Conservation (phyloP, 108 stramenopile species). For the Nitzschia sp. region DNA sequence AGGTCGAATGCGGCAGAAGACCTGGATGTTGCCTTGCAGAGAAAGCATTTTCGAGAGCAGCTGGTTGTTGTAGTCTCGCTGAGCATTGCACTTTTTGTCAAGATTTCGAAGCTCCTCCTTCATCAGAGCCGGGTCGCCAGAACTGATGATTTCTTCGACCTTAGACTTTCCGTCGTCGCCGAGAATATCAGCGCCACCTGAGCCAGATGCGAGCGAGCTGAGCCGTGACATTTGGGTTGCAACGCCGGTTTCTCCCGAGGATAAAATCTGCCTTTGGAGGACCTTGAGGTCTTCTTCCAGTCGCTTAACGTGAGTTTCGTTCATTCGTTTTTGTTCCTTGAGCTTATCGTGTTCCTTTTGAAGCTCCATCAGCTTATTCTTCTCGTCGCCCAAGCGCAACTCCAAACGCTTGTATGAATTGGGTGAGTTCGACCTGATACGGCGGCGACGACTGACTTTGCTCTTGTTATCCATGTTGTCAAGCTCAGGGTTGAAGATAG, state of each 20-base stretch:
- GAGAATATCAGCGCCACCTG: conserved; percentile 24
- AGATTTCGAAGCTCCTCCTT: conserved; percentile 59
- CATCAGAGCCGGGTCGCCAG: conserved; percentile 56
- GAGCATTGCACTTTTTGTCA: conserved; percentile 69
- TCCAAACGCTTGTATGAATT: conserved; percentile 60
- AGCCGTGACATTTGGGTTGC: conserved; percentile 59
- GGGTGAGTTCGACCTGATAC: conserved; percentile 73
- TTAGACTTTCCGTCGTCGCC: conserved; percentile 27
- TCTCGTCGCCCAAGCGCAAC: conserved; percentile 43
- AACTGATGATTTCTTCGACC: conserved; percentile 67
- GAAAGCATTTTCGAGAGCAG: conserved; percentile 83
- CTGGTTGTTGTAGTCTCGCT: conserved; percentile 87
- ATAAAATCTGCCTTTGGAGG: conserved; percentile 60
- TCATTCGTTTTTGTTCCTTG: conserved; percentile 82
- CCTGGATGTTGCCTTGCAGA: conserved; percentile 91
- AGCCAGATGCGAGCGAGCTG: conserved; percentile 36
- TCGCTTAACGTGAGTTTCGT: conserved; percentile 62
- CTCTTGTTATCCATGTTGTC: conserved; percentile 24
- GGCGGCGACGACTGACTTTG: conserved; percentile 35
- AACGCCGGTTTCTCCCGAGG: conserved; percentile 41
- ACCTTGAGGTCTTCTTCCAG: conserved; percentile 77
- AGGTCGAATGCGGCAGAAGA: conserved; percentile 89
- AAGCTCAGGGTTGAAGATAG: conserved; percentile 28
- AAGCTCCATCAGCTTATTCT: conserved; percentile 53
- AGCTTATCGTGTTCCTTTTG: conserved; percentile 55